A percentile compares a stretch with the other conserved stretches of the same genome.
Evolutionary conservation across 148 eudicot genomes (phyloP).

Genomic region (Spergularia marina): DNA sequence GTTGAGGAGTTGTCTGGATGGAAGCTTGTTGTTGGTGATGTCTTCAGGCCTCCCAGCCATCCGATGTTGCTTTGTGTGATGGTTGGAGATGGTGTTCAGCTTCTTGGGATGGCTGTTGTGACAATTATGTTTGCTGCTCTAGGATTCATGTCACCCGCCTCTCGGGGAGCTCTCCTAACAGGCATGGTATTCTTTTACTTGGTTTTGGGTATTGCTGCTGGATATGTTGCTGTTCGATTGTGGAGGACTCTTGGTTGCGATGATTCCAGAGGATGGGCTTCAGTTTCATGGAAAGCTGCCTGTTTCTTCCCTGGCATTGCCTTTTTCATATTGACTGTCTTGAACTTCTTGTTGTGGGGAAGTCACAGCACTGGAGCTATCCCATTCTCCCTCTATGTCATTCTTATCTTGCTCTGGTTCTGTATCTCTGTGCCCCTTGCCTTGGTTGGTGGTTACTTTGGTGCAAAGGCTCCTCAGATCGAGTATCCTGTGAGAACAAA

Average conservation of each 20-base stretch:
- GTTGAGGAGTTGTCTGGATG: constrained; percentile 69
- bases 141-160: constrained; percentile 71
- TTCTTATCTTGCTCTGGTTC: constrained; percentile 58
- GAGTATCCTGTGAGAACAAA: constrained; percentile 53
- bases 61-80: constrained; percentile 57
- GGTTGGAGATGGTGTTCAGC: constrained; percentile 67
- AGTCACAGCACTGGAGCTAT: constrained; percentile 63
- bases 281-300: constrained; percentile 55
- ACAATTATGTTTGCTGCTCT: constrained; percentile 61
- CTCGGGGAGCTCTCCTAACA: constrained; percentile 59
- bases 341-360: constrained; percentile 64
- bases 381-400: constrained; percentile 51
- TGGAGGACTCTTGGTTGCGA: constrained; percentile 44
- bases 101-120: constrained; percentile 55
- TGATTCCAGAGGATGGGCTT: constrained; percentile 60
- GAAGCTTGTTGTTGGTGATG: constrained; percentile 78
- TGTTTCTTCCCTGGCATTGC: constrained; percentile 67
- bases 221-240: constrained; percentile 59
- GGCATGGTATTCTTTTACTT: constrained; percentile 58
- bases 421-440: constrained; percentile 69
- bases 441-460: constrained; percentile 56
- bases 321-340: constrained; percentile 41
- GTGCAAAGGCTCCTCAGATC: constrained; percentile 46
- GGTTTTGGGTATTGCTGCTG: constrained; percentile 48
- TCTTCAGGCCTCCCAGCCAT: constrained; percentile 53